These are phyloP conservation scores for Breviolum minutum DNA, from an alignment of 73 alveolate genomes.

Conservation along the genomic window DNA sequence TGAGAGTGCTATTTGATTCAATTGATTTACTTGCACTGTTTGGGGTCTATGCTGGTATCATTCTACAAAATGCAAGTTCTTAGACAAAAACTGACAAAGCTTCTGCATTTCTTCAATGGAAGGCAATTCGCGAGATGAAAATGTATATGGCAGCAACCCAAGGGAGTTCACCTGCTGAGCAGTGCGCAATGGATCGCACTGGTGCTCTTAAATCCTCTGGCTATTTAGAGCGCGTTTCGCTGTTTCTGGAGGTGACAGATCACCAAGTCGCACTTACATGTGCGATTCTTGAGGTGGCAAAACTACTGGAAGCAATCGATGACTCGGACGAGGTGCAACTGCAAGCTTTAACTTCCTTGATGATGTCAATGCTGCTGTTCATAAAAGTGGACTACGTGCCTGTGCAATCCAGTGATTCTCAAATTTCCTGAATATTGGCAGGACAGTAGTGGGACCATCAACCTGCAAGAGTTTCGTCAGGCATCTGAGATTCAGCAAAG, in stretches of 20 bases:
- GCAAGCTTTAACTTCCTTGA: not conserved
- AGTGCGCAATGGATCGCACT: not conserved
- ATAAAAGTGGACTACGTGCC: not conserved
- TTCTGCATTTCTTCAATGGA: too few species aligned
- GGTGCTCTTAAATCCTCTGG: too few species aligned
- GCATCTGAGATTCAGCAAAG: not conserved
- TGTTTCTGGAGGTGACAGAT: not conserved
- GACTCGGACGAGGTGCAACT: conserved; percentile 60
- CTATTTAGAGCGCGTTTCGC: not conserved
- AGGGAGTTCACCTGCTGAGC: too few species aligned
- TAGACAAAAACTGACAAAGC: too few species aligned
- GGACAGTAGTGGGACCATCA: conserved; percentile 70
- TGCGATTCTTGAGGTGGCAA: conserved; percentile 27
- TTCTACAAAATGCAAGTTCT: too few species aligned
- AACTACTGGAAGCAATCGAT: conserved; percentile 60
- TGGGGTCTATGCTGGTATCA: too few species aligned
- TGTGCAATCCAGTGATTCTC: not conserved
- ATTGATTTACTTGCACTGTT: too few species aligned
- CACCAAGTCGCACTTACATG: too few species aligned
- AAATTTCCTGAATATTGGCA: not conserved
- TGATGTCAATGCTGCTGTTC: not conserved
- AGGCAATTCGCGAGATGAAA: conserved; percentile 56
- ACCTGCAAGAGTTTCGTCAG: conserved; percentile 83
- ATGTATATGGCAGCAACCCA: conserved; percentile 29
- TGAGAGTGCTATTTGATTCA: too few species aligned